Percentiles rank a stretch among this genome's conserved stretches.
These are phyloP conservation scores for Barnettozyma wickerhamii DNA, from an alignment of 805 yeast genomes.

Conservation along the genomic window DNA sequence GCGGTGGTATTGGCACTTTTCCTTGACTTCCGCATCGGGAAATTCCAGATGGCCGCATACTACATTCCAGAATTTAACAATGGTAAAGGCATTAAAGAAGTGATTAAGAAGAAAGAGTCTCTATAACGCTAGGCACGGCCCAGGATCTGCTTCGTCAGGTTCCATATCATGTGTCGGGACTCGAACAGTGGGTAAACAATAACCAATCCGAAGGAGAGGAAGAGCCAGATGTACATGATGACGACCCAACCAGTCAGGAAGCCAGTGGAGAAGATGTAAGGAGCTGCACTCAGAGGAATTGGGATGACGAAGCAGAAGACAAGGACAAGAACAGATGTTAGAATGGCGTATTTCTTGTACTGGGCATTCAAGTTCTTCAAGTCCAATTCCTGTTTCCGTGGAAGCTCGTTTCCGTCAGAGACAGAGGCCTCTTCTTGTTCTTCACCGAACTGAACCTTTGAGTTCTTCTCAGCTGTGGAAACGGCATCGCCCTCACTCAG, in stretches of 20 bases:
- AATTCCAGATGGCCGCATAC: background rate
- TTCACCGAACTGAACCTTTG: background rate
- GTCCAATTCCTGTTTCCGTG: constrained; percentile 25
- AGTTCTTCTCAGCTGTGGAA: background rate
- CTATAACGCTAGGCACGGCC: background rate
- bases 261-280: constrained; percentile 30
- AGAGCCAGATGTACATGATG: constrained; percentile 32
- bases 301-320: constrained; percentile 31
- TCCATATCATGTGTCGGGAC: constrained; percentile 17
- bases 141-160: constrained; percentile 2
- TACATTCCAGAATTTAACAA: background rate
- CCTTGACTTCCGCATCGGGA: constrained; percentile 11
- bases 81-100: background rate
- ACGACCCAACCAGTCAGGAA: constrained; percentile 31
- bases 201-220: constrained; percentile 29
- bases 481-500: constrained; percentile 1
- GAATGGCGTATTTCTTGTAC: constrained; percentile 27
- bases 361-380: constrained; percentile 26
- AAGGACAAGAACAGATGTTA: constrained; percentile 22
- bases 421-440: constrained; percentile 3
- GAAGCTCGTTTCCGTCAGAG: constrained; percentile 14
- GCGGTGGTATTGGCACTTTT: too few relatives aligned
- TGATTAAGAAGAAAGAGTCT: too few relatives aligned
- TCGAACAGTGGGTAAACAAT: constrained; percentile 30
- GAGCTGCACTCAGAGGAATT: constrained; percentile 30